A percentile compares a stretch with the other conserved stretches of the same genome.
phyloP scores from a whole-genome alignment of 768 basidiomycete species.

The Lactarius pseudohatsudake region DNA sequence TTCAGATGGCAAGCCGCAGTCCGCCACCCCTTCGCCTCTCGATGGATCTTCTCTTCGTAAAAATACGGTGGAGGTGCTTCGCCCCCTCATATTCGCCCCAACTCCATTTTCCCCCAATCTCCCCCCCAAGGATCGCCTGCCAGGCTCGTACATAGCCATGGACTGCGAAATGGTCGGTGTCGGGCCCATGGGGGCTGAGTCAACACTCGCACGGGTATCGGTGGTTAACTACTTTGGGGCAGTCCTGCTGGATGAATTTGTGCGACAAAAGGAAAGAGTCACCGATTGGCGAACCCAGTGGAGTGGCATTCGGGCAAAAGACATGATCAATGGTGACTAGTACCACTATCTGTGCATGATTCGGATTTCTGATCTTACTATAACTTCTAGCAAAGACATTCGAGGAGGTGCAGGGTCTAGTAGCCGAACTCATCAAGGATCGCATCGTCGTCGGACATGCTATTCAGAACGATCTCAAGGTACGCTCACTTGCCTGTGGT shows the following conservation, averaged over 20 bases:
- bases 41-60: neutral
- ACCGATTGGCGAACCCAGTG: slow-evolving; percentile 92
- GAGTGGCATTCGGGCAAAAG: slow-evolving; percentile 75
- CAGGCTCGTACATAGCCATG: slow-evolving; percentile 75
- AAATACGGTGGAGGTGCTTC: slow-evolving; percentile 17
- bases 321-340: slow-evolving; percentile 65
- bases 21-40: slow-evolving; percentile 1
- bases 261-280: slow-evolving; percentile 81
- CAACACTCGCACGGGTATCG: slow-evolving; percentile 84
- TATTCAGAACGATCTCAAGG: slow-evolving; percentile 87
- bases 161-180: slow-evolving; percentile 99
- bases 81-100: slow-evolving; percentile 36
- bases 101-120: slow-evolving; percentile 18
- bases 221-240: slow-evolving; percentile 87
- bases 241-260: slow-evolving; percentile 79
- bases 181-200: slow-evolving; percentile 79
- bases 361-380: neutral
- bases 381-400: slow-evolving; percentile 67
- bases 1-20: slow-evolving; percentile 1
- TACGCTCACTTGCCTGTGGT: slow-evolving; percentile 35
- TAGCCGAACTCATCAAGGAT: slow-evolving; percentile 74
- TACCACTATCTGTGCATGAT: neutral
- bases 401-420: slow-evolving; percentile 72
- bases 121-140: slow-evolving; percentile 31
- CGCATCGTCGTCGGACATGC: slow-evolving; percentile 89